Percentiles rank a stretch among this genome's conserved stretches.
Evolutionary conservation across 805 yeast genomes (phyloP).

Genomic region (Candida ortonii): DNA sequence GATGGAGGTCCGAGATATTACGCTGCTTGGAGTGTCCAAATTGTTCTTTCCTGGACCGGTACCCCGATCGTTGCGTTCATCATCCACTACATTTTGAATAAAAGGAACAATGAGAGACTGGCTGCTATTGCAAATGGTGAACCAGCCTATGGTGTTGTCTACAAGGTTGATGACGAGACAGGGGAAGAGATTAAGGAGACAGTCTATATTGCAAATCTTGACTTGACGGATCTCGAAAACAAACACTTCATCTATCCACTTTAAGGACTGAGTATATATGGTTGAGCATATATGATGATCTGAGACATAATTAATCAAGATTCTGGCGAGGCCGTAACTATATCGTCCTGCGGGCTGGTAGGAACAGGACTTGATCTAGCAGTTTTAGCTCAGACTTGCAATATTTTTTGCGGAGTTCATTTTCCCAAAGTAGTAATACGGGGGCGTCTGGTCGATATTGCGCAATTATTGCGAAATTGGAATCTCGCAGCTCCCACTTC

Average conservation of each 20-base stretch:
- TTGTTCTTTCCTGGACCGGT: constrained; percentile 46
- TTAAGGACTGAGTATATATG: too few species aligned
- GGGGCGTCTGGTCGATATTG: too few species aligned
- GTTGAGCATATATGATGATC: too few species aligned
- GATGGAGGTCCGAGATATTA: constrained; percentile 41
- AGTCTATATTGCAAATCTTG: constrained; percentile 45
- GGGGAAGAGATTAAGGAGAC: constrained; percentile 23
- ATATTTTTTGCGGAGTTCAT: too few species aligned
- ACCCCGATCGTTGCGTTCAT: constrained; percentile 45
- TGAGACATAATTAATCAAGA: too few species aligned
- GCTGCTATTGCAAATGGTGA: constrained; percentile 15
- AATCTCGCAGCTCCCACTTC: too few species aligned
- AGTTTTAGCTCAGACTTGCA: too few species aligned
- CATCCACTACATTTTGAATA: constrained; percentile 43
- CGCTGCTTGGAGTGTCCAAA: constrained; percentile 55
- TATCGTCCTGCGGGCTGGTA: too few species aligned
- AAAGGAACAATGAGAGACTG: constrained; percentile 41
- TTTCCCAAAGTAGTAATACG: too few species aligned
- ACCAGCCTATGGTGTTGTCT: constrained; percentile 28
- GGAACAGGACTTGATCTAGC: too few species aligned
- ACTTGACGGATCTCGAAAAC: constrained; percentile 54
- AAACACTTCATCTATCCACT: constrained; percentile 48
- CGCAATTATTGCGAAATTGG: too few species aligned
- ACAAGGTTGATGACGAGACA: constrained; percentile 25
- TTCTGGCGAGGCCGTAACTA: too few species aligned